A percentile compares a stretch with the other conserved stretches of the same genome.
These are phyloP conservation scores for Pseudoscleropodium purum DNA, from an alignment of 225 moss, liverwort and hornwort genomes.

Conservation along the genomic window DNA sequence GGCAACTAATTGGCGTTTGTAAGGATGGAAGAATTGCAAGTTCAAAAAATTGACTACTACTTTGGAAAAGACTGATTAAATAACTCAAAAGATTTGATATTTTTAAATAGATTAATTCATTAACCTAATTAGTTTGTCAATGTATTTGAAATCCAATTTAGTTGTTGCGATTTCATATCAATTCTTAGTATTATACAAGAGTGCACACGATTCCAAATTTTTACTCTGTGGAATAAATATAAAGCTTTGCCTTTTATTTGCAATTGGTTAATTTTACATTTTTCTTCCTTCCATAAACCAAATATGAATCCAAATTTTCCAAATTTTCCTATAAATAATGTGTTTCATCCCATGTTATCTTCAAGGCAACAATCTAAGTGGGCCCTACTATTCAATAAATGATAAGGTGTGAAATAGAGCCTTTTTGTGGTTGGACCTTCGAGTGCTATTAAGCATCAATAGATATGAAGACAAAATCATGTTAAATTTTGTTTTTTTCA, in stretches of 20 bases:
- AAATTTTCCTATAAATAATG: too few relatives aligned
- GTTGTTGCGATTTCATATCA: neutral
- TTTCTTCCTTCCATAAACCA: neutral
- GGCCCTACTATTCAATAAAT: neutral
- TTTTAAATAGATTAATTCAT: neutral
- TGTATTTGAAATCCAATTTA: neutral
- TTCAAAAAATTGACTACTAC: neutral
- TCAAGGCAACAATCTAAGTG: neutral
- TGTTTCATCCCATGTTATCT: neutral
- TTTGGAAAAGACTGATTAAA: neutral
- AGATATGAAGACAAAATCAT: neutral
- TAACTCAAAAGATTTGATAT: neutral
- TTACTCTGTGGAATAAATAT: neutral
- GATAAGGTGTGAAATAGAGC: neutral
- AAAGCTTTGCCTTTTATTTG: neutral
- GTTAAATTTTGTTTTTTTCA: neutral
- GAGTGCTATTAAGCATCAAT: neutral
- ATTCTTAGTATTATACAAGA: too few relatives aligned
- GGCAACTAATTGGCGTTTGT: neutral
- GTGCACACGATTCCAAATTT: neutral
- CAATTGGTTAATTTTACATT: neutral
- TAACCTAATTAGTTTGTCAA: neutral
- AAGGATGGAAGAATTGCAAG: neutral
- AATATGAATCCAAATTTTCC: neutral
- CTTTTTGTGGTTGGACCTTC: rapidly evolving